Percentiles rank a stretch among this genome's conserved stretches.
These are phyloP conservation scores for Sphagnum tenellum DNA, from an alignment of 225 moss, liverwort and hornwort genomes.

Conservation along the genomic window DNA sequence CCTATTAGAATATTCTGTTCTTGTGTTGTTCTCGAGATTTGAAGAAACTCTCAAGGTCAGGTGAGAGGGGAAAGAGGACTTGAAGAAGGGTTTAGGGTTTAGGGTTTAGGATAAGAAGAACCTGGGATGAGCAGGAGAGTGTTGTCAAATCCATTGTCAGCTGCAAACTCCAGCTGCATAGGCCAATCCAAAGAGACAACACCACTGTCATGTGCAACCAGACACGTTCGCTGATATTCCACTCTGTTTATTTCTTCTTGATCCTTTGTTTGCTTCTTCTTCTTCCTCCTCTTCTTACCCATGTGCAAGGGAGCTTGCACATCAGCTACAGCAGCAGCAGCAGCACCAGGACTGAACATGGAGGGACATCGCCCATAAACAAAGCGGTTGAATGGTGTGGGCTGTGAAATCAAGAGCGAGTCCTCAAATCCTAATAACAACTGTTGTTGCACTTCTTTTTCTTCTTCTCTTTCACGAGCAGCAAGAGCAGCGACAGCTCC, in stretches of 20 bases:
- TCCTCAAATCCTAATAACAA: too few relatives aligned
- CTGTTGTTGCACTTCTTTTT: too few relatives aligned
- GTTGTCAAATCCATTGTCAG: constrained; percentile 47
- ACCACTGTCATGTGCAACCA: constrained; percentile 66
- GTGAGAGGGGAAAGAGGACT: too few relatives aligned
- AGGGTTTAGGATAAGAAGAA: constrained; percentile 4
- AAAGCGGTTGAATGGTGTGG: constrained; percentile 55
- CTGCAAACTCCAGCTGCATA: constrained; percentile 49
- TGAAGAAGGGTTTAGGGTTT: too few relatives aligned
- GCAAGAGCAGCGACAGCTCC: too few relatives aligned
- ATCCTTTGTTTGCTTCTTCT: constrained; percentile 3
- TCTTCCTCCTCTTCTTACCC: not conserved
- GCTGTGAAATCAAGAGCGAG: constrained; percentile 22
- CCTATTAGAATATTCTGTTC: too few relatives aligned
- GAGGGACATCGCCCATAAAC: constrained; percentile 73
- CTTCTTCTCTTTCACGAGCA: too few relatives aligned
- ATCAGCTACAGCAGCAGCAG: not conserved
- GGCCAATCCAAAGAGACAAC: constrained; percentile 89
- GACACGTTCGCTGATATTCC: constrained; percentile 59
- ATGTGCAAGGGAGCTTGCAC: not conserved
- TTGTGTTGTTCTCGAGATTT: too few relatives aligned
- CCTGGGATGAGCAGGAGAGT: constrained; percentile 74
- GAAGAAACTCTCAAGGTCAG: too few relatives aligned
- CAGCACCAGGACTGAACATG: constrained; percentile 23
- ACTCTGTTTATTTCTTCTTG: constrained; percentile 7